A percentile compares a stretch with the other conserved stretches of the same genome.
phyloP scores from a whole-genome alignment of 2,329 filamentous ascomycete genomes.

The Colletotrichum sp. region DNA sequence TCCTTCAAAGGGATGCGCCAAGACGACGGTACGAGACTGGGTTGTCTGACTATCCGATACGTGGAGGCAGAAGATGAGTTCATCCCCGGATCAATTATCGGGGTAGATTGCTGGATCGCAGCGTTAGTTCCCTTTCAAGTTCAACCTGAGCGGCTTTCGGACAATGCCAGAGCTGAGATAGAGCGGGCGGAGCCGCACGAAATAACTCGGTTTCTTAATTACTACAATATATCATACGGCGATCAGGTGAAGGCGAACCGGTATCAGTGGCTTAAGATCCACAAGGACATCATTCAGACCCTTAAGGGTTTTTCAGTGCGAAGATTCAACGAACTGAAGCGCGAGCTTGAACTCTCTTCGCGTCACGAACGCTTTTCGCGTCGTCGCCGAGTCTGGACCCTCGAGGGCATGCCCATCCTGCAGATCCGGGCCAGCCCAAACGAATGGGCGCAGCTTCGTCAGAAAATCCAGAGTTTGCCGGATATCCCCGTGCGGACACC shows the following conservation, averaged over 20 bases:
- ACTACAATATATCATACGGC: no score
- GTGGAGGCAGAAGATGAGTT: background rate
- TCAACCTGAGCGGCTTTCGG: background rate
- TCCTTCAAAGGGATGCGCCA: background rate
- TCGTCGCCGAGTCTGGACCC: background rate
- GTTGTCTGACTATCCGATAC: background rate
- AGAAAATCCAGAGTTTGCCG: background rate
- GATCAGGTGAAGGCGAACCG: no score
- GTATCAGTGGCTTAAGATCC: background rate
- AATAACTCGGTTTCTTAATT: no score
- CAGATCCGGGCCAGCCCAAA: background rate
- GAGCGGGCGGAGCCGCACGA: background rate
- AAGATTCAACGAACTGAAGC: no score
- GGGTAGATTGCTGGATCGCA: no score
- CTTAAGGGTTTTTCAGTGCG: background rate
- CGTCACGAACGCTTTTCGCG: background rate
- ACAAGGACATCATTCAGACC: background rate
- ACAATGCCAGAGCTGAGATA: background rate
- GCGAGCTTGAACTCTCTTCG: no score
- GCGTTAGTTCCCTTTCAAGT: background rate
- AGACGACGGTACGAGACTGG: no score
- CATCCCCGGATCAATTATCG: background rate
- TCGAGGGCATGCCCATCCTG: background rate
- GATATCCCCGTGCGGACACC: background rate
- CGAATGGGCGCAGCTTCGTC: background rate